Evolutionary conservation across 352 stramenopile genomes (phyloP).

Genomic region (Pythium brachiatum): DNA sequence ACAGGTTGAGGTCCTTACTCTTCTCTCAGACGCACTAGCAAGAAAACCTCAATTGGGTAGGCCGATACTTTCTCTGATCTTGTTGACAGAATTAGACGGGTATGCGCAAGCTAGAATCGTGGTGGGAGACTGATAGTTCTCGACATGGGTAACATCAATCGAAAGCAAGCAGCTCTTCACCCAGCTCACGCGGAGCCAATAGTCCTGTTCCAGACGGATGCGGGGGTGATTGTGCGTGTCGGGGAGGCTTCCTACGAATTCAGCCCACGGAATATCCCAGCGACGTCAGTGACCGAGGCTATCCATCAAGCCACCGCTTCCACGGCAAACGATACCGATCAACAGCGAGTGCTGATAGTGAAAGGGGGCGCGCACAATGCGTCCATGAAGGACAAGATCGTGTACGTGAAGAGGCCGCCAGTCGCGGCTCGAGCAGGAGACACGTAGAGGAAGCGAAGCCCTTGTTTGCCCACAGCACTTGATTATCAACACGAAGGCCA

Average conservation of each 20-base stretch:
- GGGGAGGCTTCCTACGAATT: constrained; percentile 42
- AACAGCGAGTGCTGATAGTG: constrained; percentile 29
- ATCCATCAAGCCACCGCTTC: background rate
- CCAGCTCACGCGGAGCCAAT: constrained; percentile 29
- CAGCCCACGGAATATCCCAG: constrained; percentile 33
- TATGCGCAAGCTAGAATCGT: too few relatives aligned
- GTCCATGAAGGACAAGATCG: constrained; percentile 45
- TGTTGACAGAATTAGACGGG: too few relatives aligned
- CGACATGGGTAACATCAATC: constrained; percentile 13
- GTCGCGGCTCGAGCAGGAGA: background rate
- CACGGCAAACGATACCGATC: background rate
- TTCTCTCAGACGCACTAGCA: too few relatives aligned
- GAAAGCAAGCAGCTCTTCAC: constrained; percentile 28
- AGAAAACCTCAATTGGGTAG: too few relatives aligned
- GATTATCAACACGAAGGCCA: background rate
- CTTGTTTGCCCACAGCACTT: background rate
- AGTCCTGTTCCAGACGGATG: constrained; percentile 40
- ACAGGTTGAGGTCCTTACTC: too few relatives aligned
- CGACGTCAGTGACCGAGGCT: background rate
- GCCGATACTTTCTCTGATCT: too few relatives aligned
- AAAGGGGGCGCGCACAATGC: constrained; percentile 42
- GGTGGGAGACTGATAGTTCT: too few relatives aligned
- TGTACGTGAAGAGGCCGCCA: constrained; percentile 57
- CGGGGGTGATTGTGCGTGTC: constrained; percentile 51
- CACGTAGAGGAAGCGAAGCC: background rate